Evolutionary conservation across 2,329 filamentous ascomycete species (phyloP), one percentile per base, ranked within the genome.

Genomic region (Aspergillus sp.): DNA sequence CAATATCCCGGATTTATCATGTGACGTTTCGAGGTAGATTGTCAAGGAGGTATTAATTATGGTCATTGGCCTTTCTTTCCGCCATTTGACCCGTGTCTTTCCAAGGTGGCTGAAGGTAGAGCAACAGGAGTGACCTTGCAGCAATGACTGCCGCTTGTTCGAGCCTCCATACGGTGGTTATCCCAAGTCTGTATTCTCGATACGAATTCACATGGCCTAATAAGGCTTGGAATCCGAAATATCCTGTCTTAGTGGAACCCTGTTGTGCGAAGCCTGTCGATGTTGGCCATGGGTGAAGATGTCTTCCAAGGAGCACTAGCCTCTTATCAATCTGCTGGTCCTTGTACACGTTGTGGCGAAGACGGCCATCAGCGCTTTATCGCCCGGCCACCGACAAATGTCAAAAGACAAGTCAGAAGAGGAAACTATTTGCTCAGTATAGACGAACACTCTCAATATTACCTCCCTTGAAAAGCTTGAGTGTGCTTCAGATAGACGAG

Each of bases 401-500:
- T 30, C 26, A 43, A 48, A 2, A 42, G 48, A 33, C 58, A 51
- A 10, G 53, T 65, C 32, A 75, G 81, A 19, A 71, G 81, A 52
- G 82, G 82, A 44, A 88, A 88, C 60, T 79, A 87, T 66, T 89
- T 64, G 85, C 86, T 26, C 80, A 83, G 55, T 89, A 83, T 62
- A 88, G 83, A 4, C 79, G 83, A 54, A 90, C 89, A 63, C 93
- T 93, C 57, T 91, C 85, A 40, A 79, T 87, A 7, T 72, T 94
- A 5, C 86, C 86, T 7, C 77, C 86, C 0, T 66, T 93, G 44
- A 85, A 82, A 63, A 88, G 83, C 54, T 65, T 93, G 48, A 86
- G 79, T 43, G 87, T 90, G 1, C 72, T 93, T 38, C 85, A 93
- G 56, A 85, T 93, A 49, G 88, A 93, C 58, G 86, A 91, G 60